Conservation (phyloP, 2,329 filamentous ascomycete genomes). For the Alternaria incomplexa region DNA sequence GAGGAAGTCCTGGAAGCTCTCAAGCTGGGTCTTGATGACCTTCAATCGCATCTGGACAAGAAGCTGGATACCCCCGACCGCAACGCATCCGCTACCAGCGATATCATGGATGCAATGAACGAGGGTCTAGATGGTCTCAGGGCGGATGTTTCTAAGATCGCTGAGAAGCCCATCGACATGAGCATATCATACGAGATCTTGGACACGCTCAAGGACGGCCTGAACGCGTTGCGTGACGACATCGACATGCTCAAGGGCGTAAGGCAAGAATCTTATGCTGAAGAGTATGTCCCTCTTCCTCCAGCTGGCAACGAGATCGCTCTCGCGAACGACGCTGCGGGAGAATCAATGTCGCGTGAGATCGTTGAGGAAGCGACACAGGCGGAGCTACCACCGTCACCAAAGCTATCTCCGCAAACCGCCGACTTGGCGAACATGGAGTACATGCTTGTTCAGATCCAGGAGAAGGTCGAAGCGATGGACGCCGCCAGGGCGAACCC, state of each 20-base stretch:
- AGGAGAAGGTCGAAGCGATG: constrained; percentile 82
- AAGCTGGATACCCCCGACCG: constrained; percentile 62
- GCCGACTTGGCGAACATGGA: constrained; percentile 84
- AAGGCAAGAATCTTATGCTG: constrained; percentile 31
- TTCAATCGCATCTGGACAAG: constrained; percentile 57
- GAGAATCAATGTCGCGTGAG: constrained; percentile 50
- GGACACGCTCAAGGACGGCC: constrained; percentile 81
- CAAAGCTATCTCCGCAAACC: constrained; percentile 44
- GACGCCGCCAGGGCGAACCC: constrained; percentile 61
- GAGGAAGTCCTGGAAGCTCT: constrained; percentile 58
- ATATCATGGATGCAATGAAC: constrained; percentile 67
- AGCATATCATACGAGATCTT: constrained; percentile 89
- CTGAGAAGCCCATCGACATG: constrained; percentile 80
- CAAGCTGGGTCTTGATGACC: constrained; percentile 57
- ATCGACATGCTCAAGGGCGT: constrained; percentile 76
- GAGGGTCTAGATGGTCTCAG: constrained; percentile 78
- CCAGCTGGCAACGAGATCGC: constrained; percentile 56
- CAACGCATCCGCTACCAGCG: constrained; percentile 60
- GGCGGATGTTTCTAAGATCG: constrained; percentile 74
- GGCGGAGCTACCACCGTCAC: constrained; percentile 42
- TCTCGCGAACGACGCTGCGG: constrained; percentile 59
- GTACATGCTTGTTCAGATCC: constrained; percentile 78
- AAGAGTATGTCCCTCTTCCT: constrained; percentile 43
- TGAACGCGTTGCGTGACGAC: constrained; percentile 76
- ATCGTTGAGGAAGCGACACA: constrained; percentile 45